Conservation (phyloP, 1,139 yeast species). For the Protomyces gravidus region DNA sequence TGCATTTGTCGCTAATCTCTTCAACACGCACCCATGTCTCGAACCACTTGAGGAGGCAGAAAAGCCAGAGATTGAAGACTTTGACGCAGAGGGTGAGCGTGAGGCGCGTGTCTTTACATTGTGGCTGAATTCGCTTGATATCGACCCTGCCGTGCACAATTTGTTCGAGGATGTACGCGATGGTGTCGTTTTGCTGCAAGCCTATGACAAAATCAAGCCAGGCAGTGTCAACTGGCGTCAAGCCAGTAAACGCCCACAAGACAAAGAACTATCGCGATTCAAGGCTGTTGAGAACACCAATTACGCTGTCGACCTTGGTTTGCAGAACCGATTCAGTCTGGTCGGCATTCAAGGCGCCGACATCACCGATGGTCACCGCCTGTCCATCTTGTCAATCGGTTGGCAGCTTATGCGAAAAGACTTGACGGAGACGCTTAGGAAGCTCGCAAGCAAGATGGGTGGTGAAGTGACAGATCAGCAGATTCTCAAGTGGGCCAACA, state of each 20-base stretch:
- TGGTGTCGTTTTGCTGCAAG: constrained; percentile 83
- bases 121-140: constrained; percentile 95
- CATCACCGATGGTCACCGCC: constrained; percentile 86
- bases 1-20: constrained; percentile 94
- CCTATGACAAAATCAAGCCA: constrained; percentile 92
- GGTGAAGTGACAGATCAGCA: constrained; percentile 74
- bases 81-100: constrained; percentile 99
- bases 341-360: constrained; percentile 99
- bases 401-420: constrained; percentile 99
- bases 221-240: constrained; percentile 78
- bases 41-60: constrained; percentile 93
- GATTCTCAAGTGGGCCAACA: constrained; percentile 90
- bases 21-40: constrained; percentile 93
- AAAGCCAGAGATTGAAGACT: constrained; percentile 73
- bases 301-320: constrained; percentile 94
- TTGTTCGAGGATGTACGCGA: constrained; percentile 89
- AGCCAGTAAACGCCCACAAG: constrained; percentile 75
- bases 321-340: constrained; percentile 81
- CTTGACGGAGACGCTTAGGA: constrained; percentile 74
- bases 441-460: constrained; percentile 61
- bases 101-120: constrained; percentile 97
- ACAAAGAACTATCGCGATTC: constrained; percentile 73
- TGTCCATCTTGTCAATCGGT: constrained; percentile 87
- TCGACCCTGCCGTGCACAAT: constrained; percentile 87
- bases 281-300: constrained; percentile 94